These are phyloP conservation scores for Phytophthora europaea DNA, from an alignment of 352 stramenopile species.

Conservation along the genomic window DNA sequence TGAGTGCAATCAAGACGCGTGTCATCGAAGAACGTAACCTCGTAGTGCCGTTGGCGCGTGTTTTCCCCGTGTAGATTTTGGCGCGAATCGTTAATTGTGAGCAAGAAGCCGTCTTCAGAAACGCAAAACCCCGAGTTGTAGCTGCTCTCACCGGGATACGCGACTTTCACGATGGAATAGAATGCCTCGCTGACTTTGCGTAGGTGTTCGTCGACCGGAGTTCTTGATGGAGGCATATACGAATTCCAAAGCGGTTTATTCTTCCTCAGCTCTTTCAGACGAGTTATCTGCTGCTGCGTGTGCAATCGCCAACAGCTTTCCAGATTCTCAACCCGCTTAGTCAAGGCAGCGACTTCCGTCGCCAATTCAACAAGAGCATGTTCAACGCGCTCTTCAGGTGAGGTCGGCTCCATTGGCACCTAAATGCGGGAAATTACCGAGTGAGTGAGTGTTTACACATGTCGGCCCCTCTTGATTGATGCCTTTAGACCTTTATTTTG, in stretches of 20 bases:
- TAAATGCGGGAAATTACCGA: not conserved
- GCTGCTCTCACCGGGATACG: not conserved
- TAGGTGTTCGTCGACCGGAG: not conserved
- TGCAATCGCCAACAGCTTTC: not conserved
- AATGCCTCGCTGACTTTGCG: not conserved
- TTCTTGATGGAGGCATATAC: not conserved
- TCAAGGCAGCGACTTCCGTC: not conserved
- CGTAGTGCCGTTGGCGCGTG: not conserved
- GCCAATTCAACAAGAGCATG: not conserved
- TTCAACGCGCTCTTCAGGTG: not conserved
- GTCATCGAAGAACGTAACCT: not conserved
- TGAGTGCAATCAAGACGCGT: not conserved
- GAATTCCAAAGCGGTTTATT: not conserved
- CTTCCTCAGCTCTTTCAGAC: not conserved
- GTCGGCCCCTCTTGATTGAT: not conserved
- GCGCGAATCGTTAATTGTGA: not conserved
- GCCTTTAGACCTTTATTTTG: not conserved
- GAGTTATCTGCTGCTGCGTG: not conserved
- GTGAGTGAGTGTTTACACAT: not conserved
- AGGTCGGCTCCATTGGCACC: not conserved
- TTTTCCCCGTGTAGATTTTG: not conserved
- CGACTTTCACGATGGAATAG: not conserved
- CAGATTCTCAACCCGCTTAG: not conserved
- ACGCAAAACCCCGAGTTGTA: not conserved
- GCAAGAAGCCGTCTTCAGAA: not conserved